phyloP scores from a whole-genome alignment of 352 stramenopile genomes.

The Halophytophthora batemanensis region DNA sequence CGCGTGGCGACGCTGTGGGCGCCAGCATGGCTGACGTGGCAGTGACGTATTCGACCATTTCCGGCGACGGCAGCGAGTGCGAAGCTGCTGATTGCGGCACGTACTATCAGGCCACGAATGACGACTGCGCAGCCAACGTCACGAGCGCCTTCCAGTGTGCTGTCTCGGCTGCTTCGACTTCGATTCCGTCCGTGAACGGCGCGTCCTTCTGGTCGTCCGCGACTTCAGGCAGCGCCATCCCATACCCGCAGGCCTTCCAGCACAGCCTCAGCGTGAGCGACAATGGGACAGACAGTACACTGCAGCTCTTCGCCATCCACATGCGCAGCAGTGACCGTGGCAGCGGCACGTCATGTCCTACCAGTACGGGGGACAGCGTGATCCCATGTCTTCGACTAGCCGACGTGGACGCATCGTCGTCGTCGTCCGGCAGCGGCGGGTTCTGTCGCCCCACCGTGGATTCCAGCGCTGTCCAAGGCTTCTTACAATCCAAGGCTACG shows the following conservation, averaged over 20 bases:
- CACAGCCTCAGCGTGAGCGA: constrained; percentile 25
- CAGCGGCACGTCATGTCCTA: constrained; percentile 16
- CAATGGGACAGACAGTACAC: neutral
- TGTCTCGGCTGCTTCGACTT: constrained; percentile 13
- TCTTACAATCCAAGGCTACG: constrained; percentile 17
- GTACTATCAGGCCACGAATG: constrained; percentile 33
- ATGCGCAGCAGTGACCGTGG: constrained; percentile 32
- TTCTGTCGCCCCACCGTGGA: constrained; percentile 44
- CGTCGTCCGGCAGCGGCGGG: neutral
- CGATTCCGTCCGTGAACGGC: constrained; percentile 7
- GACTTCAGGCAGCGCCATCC: constrained; percentile 21
- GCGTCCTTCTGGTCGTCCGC: constrained; percentile 42
- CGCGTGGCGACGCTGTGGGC: constrained; percentile 6
- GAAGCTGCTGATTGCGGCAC: constrained; percentile 24
- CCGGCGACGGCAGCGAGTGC: constrained; percentile 13
- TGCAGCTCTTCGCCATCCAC: constrained; percentile 39
- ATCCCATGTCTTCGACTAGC: constrained; percentile 38
- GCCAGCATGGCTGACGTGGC: constrained; percentile 31
- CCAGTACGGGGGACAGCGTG: constrained; percentile 33
- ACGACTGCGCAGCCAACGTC: constrained; percentile 23
- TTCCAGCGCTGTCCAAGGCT: constrained; percentile 16
- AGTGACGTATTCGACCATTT: constrained; percentile 25
- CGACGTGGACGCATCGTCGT: constrained; percentile 1
- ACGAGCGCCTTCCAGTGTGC: constrained; percentile 27
- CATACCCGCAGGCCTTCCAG: constrained; percentile 36